Evolutionary conservation across 179 eudicot species (phyloP), one percentile per base, ranked within the genome.

Genomic region (Pouteria campechiana): DNA sequence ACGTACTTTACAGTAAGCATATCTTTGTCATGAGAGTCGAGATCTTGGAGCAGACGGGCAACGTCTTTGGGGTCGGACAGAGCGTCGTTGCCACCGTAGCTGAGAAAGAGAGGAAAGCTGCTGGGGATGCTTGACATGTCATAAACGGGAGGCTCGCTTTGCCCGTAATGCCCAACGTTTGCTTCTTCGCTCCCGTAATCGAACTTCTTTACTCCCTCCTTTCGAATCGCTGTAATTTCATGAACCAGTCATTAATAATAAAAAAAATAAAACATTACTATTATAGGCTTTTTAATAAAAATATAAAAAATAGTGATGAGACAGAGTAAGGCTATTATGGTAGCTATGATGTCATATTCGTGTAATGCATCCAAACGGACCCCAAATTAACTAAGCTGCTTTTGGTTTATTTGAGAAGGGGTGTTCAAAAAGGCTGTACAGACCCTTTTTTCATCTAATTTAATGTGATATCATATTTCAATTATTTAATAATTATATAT

Each of bases 81-180:
- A 0, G 81, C 68, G 38, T 80, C 90, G 27, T 36, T 65, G 10
- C 84, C 84, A 21, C 90, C 90, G 14, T 73, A 76, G 61, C 78
- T 76, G 10, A 80, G 50, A 23, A 76, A 74, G 6, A 80, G 33
- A 3, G 90, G 84, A 17, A 80, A 39, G 59, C 68, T 50, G 1
- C 41, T 52, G 1, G 81, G 81, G 16, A 80, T 80, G 32, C 65
- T 76, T 0, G 74, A 44, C 34, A 80, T 57, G 44, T 80, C 67
- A 21, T 80, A 80, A 1, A 59, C 37, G 0, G 90, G 90, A 1
- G 90, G 90, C 37, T 8, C 63, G n/a, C 68, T 13, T 13, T 50
- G 46, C 7, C 93, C 87, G 35, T 82, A 82, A 27, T 73, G 78
- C 40, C 37, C 22, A 49, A 67, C 1, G 39, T 82, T 82, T 46